Percentiles rank a stretch among this genome's conserved stretches.
Evolutionary conservation across 345 rosid species (phyloP).

Genomic region (Eucalyptus cladocalyx): DNA sequence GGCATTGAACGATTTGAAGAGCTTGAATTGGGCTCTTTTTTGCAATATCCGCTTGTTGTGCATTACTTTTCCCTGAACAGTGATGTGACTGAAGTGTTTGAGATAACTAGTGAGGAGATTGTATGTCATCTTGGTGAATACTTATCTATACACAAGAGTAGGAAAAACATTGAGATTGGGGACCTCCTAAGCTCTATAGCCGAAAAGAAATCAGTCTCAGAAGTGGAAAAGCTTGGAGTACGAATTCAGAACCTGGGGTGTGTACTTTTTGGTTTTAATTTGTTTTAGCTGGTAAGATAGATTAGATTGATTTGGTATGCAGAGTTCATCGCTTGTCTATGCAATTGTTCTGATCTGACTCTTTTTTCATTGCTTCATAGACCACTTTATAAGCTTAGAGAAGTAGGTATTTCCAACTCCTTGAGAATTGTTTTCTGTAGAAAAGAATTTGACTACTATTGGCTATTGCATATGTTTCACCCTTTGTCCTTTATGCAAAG

Average conservation of each 20-base stretch:
- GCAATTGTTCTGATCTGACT: background rate
- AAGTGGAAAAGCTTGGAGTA: constrained; percentile 66
- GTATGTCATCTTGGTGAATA: constrained; percentile 35
- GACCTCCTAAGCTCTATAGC: constrained; percentile 67
- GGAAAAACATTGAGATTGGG: constrained; percentile 25
- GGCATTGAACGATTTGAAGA: constrained; percentile 53
- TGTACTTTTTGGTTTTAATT: background rate
- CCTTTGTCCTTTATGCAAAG: background rate
- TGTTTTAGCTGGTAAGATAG: background rate
- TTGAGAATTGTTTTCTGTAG: background rate
- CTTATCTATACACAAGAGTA: constrained; percentile 8
- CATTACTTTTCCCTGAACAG: constrained; percentile 44
- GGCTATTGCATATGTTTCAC: background rate
- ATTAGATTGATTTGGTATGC: background rate
- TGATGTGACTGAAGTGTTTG: constrained; percentile 23
- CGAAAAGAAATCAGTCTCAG: constrained; percentile 23
- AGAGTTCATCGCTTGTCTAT: background rate
- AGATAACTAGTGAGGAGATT: constrained; percentile 56
- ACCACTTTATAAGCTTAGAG: background rate
- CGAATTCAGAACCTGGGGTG: constrained; percentile 74
- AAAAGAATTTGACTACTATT: background rate
- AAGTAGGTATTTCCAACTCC: background rate
- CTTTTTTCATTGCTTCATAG: background rate
- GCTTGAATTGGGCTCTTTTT: constrained; percentile 63
- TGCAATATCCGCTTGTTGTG: constrained; percentile 48